Conservation (phyloP, 2,329 filamentous ascomycete species). For the Rutstroemia sp. region DNA sequence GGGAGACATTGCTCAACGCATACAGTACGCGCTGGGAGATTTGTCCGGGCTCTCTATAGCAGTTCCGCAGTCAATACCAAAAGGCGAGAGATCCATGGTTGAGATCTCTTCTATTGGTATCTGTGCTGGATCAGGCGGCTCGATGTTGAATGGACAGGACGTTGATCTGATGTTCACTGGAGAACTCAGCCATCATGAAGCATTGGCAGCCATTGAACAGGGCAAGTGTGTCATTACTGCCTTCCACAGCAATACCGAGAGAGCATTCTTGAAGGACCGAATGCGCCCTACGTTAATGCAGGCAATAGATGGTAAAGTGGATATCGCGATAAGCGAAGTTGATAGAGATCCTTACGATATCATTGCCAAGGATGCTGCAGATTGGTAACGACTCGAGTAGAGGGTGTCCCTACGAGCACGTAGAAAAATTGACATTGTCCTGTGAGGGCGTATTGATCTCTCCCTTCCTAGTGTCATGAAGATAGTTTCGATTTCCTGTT, state of each 20-base stretch:
- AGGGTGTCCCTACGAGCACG: not conserved
- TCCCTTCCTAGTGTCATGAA: conserved; percentile 10
- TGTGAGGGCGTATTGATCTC: not conserved
- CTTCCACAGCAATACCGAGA: conserved; percentile 91
- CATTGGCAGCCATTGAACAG: conserved; percentile 75
- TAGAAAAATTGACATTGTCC: not conserved
- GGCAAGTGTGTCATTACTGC: conserved; percentile 76
- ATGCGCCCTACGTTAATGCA: conserved; percentile 59
- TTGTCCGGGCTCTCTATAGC: conserved; percentile 24
- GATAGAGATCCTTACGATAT: conserved; percentile 89
- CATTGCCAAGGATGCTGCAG: conserved; percentile 31
- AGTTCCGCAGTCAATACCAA: conserved; percentile 23
- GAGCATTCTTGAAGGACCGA: conserved; percentile 68
- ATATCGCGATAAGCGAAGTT: conserved; percentile 65
- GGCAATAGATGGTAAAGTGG: conserved; percentile 49
- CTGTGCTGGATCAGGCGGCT: conserved; percentile 81
- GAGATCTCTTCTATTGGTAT: conserved; percentile 67
- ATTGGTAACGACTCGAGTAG: conserved; percentile 5
- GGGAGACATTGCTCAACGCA: conserved; percentile 18
- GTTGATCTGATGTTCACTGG: conserved; percentile 86
- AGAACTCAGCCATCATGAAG: conserved; percentile 89
- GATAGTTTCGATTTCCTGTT: conserved; percentile 13
- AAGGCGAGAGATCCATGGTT: conserved; percentile 14
- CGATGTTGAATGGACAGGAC: conserved; percentile 60
- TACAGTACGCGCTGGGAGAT: conserved; percentile 16